Conservation (phyloP, 2,329 filamentous ascomycete genomes). For the Trichoderma oligosporum region DNA sequence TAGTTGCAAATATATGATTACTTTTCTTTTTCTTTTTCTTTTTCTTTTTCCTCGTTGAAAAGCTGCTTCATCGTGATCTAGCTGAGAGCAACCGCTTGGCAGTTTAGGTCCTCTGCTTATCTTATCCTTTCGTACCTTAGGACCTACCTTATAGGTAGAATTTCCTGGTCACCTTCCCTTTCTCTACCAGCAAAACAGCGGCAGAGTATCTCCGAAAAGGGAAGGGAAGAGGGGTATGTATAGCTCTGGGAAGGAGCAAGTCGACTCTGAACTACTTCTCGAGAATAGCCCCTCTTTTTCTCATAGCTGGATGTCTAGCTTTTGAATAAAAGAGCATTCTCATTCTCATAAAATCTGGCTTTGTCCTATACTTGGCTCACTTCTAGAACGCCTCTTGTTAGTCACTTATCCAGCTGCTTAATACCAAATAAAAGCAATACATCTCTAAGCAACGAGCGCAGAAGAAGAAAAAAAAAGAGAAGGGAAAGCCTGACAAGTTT, state of each 20-base stretch:
- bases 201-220: not conserved
- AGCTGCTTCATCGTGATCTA: not conserved
- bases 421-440: not conserved
- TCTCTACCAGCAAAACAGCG: not conserved
- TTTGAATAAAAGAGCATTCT: slow-evolving; percentile 15
- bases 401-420: not conserved
- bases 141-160: not conserved
- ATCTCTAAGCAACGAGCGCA: not conserved
- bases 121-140: too few species aligned
- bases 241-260: not conserved
- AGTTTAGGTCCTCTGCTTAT: not conserved
- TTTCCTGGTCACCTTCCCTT: not conserved
- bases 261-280: not conserved
- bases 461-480: not conserved
- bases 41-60: not conserved
- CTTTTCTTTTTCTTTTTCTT: not conserved
- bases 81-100: not conserved
- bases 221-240: not conserved
- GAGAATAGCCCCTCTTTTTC: not conserved
- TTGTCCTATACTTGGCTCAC: not conserved
- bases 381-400: not conserved
- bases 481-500: not conserved
- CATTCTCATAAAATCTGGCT: not conserved
- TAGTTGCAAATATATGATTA: not conserved
- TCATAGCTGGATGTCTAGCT: slow-evolving; percentile 21